Conservation (phyloP, 306 rosid species). For the Astragalus membranaceus region DNA sequence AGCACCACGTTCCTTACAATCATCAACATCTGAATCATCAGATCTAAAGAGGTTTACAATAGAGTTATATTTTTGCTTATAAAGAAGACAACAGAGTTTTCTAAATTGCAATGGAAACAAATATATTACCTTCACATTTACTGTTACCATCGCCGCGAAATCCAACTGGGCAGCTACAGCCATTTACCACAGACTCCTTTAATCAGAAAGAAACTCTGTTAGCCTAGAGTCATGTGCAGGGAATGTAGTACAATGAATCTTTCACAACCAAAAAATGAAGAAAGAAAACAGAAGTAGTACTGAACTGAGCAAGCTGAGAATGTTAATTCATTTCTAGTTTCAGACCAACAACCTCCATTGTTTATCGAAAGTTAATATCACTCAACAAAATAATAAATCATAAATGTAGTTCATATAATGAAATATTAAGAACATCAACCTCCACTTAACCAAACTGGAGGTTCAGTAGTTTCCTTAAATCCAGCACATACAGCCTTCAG, state of each 20-base stretch:
- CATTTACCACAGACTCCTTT: constrained; percentile 54
- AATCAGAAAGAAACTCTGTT: constrained; percentile 18
- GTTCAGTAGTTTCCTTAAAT: constrained; percentile 77
- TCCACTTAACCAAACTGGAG: constrained; percentile 67
- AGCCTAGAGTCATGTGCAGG: constrained; percentile 20
- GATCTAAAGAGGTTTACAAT: constrained; percentile 4
- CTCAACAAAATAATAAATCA: too few species aligned
- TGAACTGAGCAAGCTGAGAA: constrained; percentile 94
- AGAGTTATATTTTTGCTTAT: neutral
- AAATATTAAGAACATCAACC: constrained; percentile 41
- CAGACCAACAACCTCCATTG: constrained; percentile 96
- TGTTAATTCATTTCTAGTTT: constrained; percentile 32
- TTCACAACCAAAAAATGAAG: neutral
- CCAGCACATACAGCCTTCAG: constrained; percentile 86
- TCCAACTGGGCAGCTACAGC: constrained; percentile 74
- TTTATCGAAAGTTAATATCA: constrained; percentile 28
- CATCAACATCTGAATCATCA: constrained; percentile 39
- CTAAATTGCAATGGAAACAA: neutral
- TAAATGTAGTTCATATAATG: neutral
- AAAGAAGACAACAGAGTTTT: neutral
- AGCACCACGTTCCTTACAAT: constrained; percentile 39
- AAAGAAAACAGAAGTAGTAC: constrained; percentile 30
- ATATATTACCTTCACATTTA: constrained; percentile 61
- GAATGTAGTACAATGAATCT: too few species aligned
- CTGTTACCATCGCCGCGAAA: constrained; percentile 57